Evolutionary conservation across 148 eudicot species (phyloP), one percentile per base, ranked within the genome.

Genomic region (Silene uniflora): DNA sequence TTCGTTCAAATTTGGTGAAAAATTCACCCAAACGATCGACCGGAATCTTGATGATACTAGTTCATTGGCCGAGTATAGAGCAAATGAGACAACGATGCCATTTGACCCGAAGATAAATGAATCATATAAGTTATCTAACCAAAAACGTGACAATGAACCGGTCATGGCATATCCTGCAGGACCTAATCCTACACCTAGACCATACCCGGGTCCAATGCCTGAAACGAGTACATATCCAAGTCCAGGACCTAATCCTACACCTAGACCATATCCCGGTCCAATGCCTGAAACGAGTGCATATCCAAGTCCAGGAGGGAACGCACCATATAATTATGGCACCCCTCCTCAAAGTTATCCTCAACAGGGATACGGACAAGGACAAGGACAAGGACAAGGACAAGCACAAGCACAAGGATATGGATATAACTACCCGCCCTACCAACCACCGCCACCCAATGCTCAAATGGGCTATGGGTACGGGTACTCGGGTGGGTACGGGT

Each of bases 1-100:
- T 27, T 77, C 85, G 0, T 91, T 78, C 76, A 76, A 78, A 10
- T 77, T 91, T 18, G 90, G 93, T 0, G 87, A 88, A 0, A 91
- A 83, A 7, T 86, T 79, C 39, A 75, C 76, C 0, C 75, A 75
- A 10, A 60, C 61, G 3, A 17, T 76, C 6, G 75, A 80, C 4
- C 66, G 46, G 24, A 75, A 69, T 46, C 52, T 75, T 5, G 80
- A 84, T 24, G n/a, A 14, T 7, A 16, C 6, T 0, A 18, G 3
- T 9, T 46, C 52, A 25, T 32, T n/a, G 12, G 12, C 49, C 23
- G 60, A 71, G 21, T 42, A 4, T 4, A 54, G 11, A 71, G 61
- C 62, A 16, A 52, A 54, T 3, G 73, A 54, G 14, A 4, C 73
- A 2, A 21, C 1, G 1, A 16, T 52, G 10, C 10, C 39, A 22